phyloP scores from a whole-genome alignment of 2,329 filamentous ascomycete genomes.

The Taxawa tesnikishii region DNA sequence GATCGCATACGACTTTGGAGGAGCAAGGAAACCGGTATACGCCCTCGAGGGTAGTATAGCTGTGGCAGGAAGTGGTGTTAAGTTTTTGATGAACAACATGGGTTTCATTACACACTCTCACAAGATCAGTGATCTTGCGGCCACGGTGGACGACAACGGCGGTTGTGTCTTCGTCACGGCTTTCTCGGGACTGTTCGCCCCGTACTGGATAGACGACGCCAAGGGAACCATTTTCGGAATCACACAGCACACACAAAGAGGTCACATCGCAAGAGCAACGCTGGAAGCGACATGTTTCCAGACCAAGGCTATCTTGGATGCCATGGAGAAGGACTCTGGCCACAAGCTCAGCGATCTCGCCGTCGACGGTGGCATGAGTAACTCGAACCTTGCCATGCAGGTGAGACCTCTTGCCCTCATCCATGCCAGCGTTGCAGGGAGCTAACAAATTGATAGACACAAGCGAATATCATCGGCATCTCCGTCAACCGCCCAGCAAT shows the following conservation, averaged over 20 bases:
- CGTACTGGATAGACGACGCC: slow-evolving; percentile 84
- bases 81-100: slow-evolving; percentile 56
- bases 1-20: slow-evolving; percentile 67
- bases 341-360: slow-evolving; percentile 60
- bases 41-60: slow-evolving; percentile 76
- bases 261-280: slow-evolving; percentile 74
- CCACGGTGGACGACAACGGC: slow-evolving; percentile 56
- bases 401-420: slow-evolving; percentile 21
- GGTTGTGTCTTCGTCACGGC: slow-evolving; percentile 74
- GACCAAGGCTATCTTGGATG: slow-evolving; percentile 78
- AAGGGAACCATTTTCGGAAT: slow-evolving; percentile 72
- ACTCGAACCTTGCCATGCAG: slow-evolving; percentile 78
- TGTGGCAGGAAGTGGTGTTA: slow-evolving; percentile 69
- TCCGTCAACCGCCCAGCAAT: slow-evolving; percentile 70
- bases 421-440: not conserved
- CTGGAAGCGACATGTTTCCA: slow-evolving; percentile 82
- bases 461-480: slow-evolving; percentile 73
- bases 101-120: slow-evolving; percentile 48
- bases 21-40: slow-evolving; percentile 53
- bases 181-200: slow-evolving; percentile 76
- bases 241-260: slow-evolving; percentile 68
- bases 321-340: slow-evolving; percentile 74
- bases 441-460: slow-evolving; percentile 37
- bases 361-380: slow-evolving; percentile 78
- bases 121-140: slow-evolving; percentile 48